Evolutionary conservation across 1,284 basidiomycete species (phyloP).

Genomic region (Irpex rosettiformis): DNA sequence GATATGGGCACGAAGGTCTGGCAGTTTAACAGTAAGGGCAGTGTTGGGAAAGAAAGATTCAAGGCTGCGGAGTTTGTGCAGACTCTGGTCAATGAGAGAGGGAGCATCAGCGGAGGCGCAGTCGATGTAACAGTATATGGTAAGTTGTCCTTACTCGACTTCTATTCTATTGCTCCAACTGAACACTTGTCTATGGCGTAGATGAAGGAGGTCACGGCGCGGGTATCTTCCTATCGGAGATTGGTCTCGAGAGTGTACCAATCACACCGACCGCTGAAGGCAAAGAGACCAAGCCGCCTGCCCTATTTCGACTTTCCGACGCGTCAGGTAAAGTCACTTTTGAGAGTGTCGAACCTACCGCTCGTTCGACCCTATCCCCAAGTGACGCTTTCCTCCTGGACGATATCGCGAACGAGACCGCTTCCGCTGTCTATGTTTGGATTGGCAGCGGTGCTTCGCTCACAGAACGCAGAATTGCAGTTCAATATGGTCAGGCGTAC

Average conservation of each 20-base stretch:
- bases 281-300: constrained; percentile 14
- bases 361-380: constrained; percentile 37
- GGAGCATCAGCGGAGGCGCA: constrained; percentile 25
- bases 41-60: constrained; percentile 52
- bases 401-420: constrained; percentile 24
- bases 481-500: constrained; percentile 54
- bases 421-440: constrained; percentile 54
- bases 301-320: constrained; percentile 49
- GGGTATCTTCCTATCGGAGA: constrained; percentile 43
- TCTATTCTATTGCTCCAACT: neutral
- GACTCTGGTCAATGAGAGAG: constrained; percentile 39
- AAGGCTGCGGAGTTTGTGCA: constrained; percentile 58
- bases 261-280: constrained; percentile 6
- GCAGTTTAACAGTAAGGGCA: constrained; percentile 53
- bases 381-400: constrained; percentile 49
- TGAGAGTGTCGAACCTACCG: constrained; percentile 30
- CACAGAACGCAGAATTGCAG: constrained; percentile 44
- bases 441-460: constrained; percentile 47
- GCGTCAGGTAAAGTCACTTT: constrained; percentile 38
- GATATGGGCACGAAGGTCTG: constrained; percentile 50
- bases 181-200: constrained; percentile 18
- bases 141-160: constrained; percentile 22
- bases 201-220: constrained; percentile 49
- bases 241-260: constrained; percentile 29
- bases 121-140: constrained; percentile 51